phyloP scores from a whole-genome alignment of 2,329 filamentous ascomycete genomes.

The Ceratocystis variospora region DNA sequence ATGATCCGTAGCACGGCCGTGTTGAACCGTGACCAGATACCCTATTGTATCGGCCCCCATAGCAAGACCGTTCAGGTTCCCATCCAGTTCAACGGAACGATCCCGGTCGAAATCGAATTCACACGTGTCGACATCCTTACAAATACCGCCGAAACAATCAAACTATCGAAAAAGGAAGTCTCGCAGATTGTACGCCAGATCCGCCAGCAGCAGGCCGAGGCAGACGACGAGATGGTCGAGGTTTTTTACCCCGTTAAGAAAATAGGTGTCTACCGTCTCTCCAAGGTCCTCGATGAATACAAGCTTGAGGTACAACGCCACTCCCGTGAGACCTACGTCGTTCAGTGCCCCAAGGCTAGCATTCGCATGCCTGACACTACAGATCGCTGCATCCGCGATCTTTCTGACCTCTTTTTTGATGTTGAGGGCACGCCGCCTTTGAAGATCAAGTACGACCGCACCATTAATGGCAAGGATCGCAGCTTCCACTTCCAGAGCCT shows the following conservation, averaged over 20 bases:
- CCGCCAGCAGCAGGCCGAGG: slow-evolving; percentile 51
- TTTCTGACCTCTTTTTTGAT: slow-evolving; percentile 72
- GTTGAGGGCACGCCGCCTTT: slow-evolving; percentile 82
- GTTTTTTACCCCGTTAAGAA: slow-evolving; percentile 69
- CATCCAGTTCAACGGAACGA: slow-evolving; percentile 85
- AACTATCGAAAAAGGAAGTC: slow-evolving; percentile 59
- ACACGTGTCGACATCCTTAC: slow-evolving; percentile 73
- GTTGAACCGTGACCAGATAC: slow-evolving; percentile 65
- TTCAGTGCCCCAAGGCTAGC: slow-evolving; percentile 67
- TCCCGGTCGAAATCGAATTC: slow-evolving; percentile 79
- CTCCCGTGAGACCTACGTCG: slow-evolving; percentile 66
- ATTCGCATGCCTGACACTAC: slow-evolving; percentile 49
- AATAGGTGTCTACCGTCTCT: slow-evolving; percentile 72
- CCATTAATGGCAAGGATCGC: slow-evolving; percentile 68
- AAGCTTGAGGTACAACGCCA: slow-evolving; percentile 79
- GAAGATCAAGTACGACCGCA: slow-evolving; percentile 82
- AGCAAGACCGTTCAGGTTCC: slow-evolving; percentile 54
- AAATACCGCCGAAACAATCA: slow-evolving; percentile 64
- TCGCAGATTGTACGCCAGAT: slow-evolving; percentile 58
- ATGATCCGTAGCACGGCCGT: slow-evolving; percentile 51
- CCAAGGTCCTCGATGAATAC: slow-evolving; percentile 79
- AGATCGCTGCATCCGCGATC: slow-evolving; percentile 69
- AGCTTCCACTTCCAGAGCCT: slow-evolving; percentile 87
- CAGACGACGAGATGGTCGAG: slow-evolving; percentile 45
- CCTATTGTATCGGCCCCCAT: slow-evolving; percentile 64